phyloP scores from a whole-genome alignment of 495 filamentous ascomycete species.

The Chaetomium cochliodes region DNA sequence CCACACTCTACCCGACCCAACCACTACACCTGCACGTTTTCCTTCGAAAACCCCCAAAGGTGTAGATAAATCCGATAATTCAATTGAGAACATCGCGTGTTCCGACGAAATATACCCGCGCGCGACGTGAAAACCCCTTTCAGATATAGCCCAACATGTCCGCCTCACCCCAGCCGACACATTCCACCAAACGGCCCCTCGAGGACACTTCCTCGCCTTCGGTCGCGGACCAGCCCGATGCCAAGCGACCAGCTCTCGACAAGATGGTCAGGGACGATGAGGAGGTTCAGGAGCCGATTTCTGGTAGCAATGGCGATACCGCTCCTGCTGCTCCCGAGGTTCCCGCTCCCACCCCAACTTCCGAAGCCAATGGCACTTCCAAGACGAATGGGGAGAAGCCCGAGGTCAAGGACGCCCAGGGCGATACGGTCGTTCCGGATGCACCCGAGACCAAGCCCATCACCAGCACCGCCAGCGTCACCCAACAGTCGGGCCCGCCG shows the following conservation, averaged over 20 bases:
- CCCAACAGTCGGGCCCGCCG: constrained; percentile 40
- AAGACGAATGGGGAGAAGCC: constrained; percentile 54
- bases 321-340: constrained; percentile 20
- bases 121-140: constrained; percentile 34
- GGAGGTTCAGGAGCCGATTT: constrained; percentile 40
- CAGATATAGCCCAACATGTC: constrained; percentile 51
- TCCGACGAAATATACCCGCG: constrained; percentile 24
- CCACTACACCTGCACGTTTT: constrained; percentile 85
- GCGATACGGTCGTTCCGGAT: constrained; percentile 72
- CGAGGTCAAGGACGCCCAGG: constrained; percentile 59
- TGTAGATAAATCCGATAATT: constrained; percentile 68
- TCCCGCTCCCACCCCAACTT: constrained; percentile 4
- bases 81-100: constrained; percentile 55
- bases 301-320: constrained; percentile 42
- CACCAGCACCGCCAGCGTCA: constrained; percentile 48
- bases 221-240: constrained; percentile 89
- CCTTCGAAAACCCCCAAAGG: constrained; percentile 71
- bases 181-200: constrained; percentile 82
- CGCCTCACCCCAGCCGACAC: constrained; percentile 54
- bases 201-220: constrained; percentile 96
- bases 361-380: constrained; percentile 46
- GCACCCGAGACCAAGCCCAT: constrained; percentile 49
- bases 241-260: constrained; percentile 93
- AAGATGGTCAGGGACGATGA: constrained; percentile 68
- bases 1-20: constrained; percentile 31